Base-by-base conservation (phyloP, 257 asterid species). In the Cinchona pubescens region DNA sequence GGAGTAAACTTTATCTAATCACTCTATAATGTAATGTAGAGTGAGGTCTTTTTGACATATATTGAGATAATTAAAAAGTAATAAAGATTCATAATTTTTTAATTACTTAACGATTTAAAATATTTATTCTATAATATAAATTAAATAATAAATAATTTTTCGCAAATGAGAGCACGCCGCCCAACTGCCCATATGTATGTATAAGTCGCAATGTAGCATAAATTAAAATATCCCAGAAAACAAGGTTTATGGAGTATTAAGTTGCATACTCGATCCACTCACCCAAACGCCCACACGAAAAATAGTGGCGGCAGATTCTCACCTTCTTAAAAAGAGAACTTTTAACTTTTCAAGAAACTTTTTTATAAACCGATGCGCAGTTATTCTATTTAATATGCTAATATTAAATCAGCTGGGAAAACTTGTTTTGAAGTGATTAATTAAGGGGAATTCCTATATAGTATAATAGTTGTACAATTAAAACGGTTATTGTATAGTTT, bases 271-370 rank as follows among this genome's bases (percentile, higher is more conserved):
- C 62, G 14, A n/a, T 49, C 58, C 58, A 49, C 25, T 49, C 23
- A 18, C 9, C 5, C 7, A n/a, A 16, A 49, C 23, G 58, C 58
- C 21, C 16, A 25, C 35, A 10, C 27, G 35, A 59, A 25, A 23
- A 59, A 2, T 13, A 29, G 2, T 59, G 37, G 35, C 34, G 14
- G 64, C 34, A 59, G 64, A 59, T 27, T 59, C 35, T 27, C 34
- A 29, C 30, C 62, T 49, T 49, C 58, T 18, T 49, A 49, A 49
- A 49, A 49, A 19, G 58, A 4, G 58, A 49, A 49, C 1, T 43
- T 72, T 73, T 43, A 27, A 27, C 40, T 29, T 73, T 73, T 61
- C 76, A 38, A 73, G 56, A 60, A 34, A 25, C 42, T 32, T 73
- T n/a, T 73, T 48, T 27, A 10, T n/a, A n/a, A 40, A 37, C 13